Evolutionary conservation across 768 basidiomycete genomes (phyloP), one percentile per base, ranked within the genome.

Genomic region (Kwoniella europaea): DNA sequence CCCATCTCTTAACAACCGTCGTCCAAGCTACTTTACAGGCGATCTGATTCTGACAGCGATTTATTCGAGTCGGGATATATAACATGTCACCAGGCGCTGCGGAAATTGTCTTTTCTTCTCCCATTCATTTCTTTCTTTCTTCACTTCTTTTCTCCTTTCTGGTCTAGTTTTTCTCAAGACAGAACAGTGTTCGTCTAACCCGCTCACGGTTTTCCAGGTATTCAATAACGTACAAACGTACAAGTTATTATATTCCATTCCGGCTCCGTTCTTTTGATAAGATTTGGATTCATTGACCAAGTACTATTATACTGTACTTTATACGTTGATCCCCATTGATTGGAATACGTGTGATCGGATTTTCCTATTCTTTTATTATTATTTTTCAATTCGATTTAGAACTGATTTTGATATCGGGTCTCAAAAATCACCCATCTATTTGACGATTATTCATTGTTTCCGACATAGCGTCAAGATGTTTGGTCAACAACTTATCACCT

Each of bases 101-200:
- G 46, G 46, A 50, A 16, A 27, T 27, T 15, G 1, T 35, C 13
- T 4, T 58, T 58, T 35, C 57, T 35, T 58, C 57, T 0, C 4
- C 57, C 22, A 24, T 1, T 15, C 46, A 2, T 4, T n/a, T 35
- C 12, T 54, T 10, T 27, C 63, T 64, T 54, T 18, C 41, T n/a
- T 22, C n/a, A 9, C 50, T 27, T 41, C 4, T 29, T 42, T 54
- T 29, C n/a, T 54, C 13, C n/a, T 63, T 22, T 35, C 29, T 63
- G 44, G 10, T 52, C 50, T 20, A 29, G 44, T 16, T 44, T 27
- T 50, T 24, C 29, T 43, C 1, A 44, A 54, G 63, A 64, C 63
- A 35, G 63, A 64, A 64, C 63, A 64, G 52, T 64, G 63, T 64
- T 64, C 63, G 52, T 64, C 63, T 64, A 41, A 64, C 63, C 63